Conservation (phyloP, 2,329 filamentous ascomycete genomes). For the Passalora sequoiae region DNA sequence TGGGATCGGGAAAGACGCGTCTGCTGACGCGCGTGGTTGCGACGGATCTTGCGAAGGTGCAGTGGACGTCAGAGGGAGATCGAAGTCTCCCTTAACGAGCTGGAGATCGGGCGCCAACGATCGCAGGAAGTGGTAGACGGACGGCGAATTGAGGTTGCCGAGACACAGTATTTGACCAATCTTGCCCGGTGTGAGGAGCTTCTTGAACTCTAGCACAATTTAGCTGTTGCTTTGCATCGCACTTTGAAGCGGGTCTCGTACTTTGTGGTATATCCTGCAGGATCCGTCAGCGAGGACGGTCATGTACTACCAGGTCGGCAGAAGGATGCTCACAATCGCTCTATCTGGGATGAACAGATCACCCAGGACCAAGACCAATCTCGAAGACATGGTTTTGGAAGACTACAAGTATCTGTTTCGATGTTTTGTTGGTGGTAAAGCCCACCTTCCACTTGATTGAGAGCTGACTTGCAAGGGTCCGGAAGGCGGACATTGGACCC, state of each 20-base stretch:
- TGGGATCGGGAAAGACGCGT: constrained; percentile 30
- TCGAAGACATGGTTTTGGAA: constrained; percentile 61
- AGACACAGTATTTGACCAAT: constrained; percentile 56
- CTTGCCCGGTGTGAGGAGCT: constrained; percentile 55
- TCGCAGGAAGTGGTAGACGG: constrained; percentile 54
- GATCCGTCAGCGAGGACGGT: constrained; percentile 22
- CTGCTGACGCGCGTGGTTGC: constrained; percentile 13
- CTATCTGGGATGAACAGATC: constrained; percentile 92
- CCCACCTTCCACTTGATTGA: not conserved
- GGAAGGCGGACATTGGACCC: too few relatives aligned
- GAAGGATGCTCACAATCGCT: constrained; percentile 54
- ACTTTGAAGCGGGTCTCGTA: constrained; percentile 36
- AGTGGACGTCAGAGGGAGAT: constrained; percentile 57
- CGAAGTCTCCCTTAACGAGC: constrained; percentile 65
- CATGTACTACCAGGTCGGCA: not conserved
- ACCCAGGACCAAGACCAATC: constrained; percentile 85
- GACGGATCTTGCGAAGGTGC: constrained; percentile 14
- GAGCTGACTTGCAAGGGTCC: too few relatives aligned
- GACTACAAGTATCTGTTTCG: not conserved
- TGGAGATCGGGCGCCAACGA: constrained; percentile 58
- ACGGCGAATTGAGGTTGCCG: constrained; percentile 54
- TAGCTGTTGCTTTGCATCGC: constrained; percentile 5
- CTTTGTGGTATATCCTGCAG: constrained; percentile 73
- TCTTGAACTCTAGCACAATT: constrained; percentile 42
- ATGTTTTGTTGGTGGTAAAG: not conserved